Evolutionary conservation across 2,329 filamentous ascomycete genomes (phyloP).

Genomic region (Gliomastix tumulicola): DNA sequence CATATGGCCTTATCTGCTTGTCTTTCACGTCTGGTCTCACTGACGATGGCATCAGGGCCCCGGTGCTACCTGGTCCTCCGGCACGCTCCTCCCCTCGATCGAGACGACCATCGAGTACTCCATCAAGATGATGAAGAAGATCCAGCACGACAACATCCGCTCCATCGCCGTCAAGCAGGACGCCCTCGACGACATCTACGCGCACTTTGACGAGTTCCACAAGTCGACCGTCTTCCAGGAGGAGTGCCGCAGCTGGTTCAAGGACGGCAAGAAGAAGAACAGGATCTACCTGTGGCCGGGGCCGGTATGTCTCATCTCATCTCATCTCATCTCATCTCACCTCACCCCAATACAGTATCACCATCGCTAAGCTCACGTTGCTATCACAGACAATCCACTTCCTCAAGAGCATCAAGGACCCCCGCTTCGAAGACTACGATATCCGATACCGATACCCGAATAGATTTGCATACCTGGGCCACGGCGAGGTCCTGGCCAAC

Average conservation of each 20-base stretch:
- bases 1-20: neutral
- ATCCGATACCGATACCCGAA: constrained; percentile 25
- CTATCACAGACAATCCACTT: constrained; percentile 22
- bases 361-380: neutral
- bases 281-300: constrained; percentile 23
- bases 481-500: constrained; percentile 37
- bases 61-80: constrained; percentile 33
- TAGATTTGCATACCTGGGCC: constrained; percentile 27
- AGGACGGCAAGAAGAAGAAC: constrained; percentile 22
- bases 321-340: neutral
- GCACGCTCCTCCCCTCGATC: constrained; percentile 32
- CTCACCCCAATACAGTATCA: neutral
- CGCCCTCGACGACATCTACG: constrained; percentile 22
- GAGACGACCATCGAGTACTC: constrained; percentile 32
- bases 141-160: constrained; percentile 23
- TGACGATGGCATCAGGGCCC: constrained; percentile 15
- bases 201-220: constrained; percentile 22
- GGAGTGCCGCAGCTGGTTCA: constrained; percentile 25
- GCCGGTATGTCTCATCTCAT: constrained; percentile 14
- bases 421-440: constrained; percentile 21
- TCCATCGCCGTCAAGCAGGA: constrained; percentile 25
- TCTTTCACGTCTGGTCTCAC: neutral
- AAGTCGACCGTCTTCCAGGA: constrained; percentile 23
- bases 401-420: constrained; percentile 25
- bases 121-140: constrained; percentile 29